Evolutionary conservation across 129 eudicot genomes (phyloP).

Genomic region (Pseudognaphalium luteoalbum): DNA sequence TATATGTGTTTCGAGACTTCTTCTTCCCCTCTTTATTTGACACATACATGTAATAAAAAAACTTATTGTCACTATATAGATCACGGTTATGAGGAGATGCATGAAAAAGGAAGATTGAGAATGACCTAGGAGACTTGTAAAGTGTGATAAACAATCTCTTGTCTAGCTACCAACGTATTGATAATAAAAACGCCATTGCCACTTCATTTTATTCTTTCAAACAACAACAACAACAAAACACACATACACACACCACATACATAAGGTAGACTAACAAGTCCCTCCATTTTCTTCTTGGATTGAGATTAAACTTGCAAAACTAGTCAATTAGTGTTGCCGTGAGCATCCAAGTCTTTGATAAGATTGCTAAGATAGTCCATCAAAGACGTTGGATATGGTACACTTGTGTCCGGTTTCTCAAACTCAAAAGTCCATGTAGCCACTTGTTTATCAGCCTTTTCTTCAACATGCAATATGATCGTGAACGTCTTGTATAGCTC

Average conservation of each 20-base stretch:
- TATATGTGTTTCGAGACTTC: slow-evolving; percentile 31
- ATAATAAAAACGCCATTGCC: too few relatives aligned
- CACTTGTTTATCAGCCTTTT: slow-evolving; percentile 31
- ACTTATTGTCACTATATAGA: neutral
- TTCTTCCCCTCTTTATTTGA: slow-evolving; percentile 31
- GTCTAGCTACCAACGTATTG: too few relatives aligned
- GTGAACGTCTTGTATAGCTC: slow-evolving; percentile 34
- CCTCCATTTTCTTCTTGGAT: neutral
- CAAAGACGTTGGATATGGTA: slow-evolving; percentile 33
- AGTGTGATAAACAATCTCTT: too few relatives aligned
- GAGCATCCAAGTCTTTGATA: slow-evolving; percentile 35
- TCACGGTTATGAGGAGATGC: neutral
- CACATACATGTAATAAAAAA: neutral
- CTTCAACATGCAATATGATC: slow-evolving; percentile 32
- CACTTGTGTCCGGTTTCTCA: slow-evolving; percentile 31
- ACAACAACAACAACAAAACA: neutral
- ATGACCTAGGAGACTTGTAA: neutral
- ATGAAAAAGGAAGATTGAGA: neutral
- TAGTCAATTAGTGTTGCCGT: neutral
- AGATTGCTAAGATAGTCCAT: slow-evolving; percentile 33
- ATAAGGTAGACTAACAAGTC: neutral
- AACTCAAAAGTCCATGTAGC: slow-evolving; percentile 40
- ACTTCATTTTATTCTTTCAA: neutral
- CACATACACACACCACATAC: neutral
- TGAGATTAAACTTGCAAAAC: neutral